Base-by-base conservation (phyloP, 139 green algal species). In the Mychonastes homosphaera region DNA sequence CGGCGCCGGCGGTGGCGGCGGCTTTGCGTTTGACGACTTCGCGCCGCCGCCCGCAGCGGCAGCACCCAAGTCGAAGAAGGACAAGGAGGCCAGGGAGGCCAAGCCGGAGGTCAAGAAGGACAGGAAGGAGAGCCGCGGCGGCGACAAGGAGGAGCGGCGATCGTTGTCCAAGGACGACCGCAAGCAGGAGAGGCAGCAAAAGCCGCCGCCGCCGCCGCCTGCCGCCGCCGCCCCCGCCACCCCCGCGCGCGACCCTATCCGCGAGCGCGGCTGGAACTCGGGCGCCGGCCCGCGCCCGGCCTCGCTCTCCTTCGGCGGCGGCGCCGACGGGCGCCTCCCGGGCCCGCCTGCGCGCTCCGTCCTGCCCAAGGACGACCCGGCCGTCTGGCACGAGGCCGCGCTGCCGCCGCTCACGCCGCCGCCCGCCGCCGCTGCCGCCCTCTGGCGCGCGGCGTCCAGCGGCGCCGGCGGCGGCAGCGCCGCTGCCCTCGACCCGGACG, bases 11-110 rank as follows among this genome's bases (percentile, higher is more conserved):
- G n/a, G n/a, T n/a, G n/a, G n/a, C 0, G 36, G 43, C 38, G 59
- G 68, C 15, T 65, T 70, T 8, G 79, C 47, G 19, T 93, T 91
- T 41, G 63, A 78, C 47, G 85, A 93, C 50, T 91, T 91, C 58
- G 73, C 76, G 1, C 83, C 85, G 21, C 24, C 24, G 46, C 46
- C 46, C 15, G 46, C 46, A 21, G 35, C 35, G 21, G 23, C 35
- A 35, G n/a, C 10, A 39, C 21, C 36, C 27, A 50, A 5, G 18
- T 30, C 12, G 23, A 16, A 58, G 23, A 30, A 50, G 10, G 32
- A 67, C 29, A 46, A 49, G n/a, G 50, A 44, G 27, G 47, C 30
- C 3, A 48, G 65, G 48, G 18, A 48, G n/a, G 26, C 57, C 47
- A 51, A 52, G 29, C 38, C 8, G n/a, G 23, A 33, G 34, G 34